phyloP scores from a whole-genome alignment of 1,284 basidiomycete species.

The Ceratobasidium papillatum region DNA sequence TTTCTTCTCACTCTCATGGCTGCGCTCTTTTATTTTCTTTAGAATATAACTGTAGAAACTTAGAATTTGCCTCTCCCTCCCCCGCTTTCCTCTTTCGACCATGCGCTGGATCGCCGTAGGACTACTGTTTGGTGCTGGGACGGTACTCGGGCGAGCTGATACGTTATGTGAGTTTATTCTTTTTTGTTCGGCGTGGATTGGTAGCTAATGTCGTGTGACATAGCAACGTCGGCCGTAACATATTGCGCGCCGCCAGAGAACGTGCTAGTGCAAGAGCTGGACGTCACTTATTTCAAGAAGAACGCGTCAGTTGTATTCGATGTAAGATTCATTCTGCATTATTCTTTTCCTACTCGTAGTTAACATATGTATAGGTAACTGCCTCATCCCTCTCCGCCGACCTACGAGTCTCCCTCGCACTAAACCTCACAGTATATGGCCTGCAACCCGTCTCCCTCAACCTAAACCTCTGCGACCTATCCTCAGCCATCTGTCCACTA shows the following conservation, averaged over 20 bases:
- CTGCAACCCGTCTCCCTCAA: slow-evolving; percentile 78
- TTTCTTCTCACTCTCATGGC: slow-evolving; percentile 18
- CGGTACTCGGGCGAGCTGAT: background rate
- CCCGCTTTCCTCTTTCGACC: background rate
- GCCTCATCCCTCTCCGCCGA: slow-evolving; percentile 60
- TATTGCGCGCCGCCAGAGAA: slow-evolving; percentile 85
- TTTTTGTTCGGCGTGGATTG: background rate
- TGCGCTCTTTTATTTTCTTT: background rate
- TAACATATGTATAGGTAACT: slow-evolving; percentile 49
- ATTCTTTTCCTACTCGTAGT: slow-evolving; percentile 54
- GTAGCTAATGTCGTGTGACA: background rate
- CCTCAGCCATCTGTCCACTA: slow-evolving; percentile 82
- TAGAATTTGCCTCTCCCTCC: background rate
- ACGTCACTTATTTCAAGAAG: slow-evolving; percentile 73
- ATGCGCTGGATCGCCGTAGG: slow-evolving; percentile 27
- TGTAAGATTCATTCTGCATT: slow-evolving; percentile 75
- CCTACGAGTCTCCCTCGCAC: slow-evolving; percentile 79
- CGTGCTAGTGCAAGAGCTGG: slow-evolving; percentile 82
- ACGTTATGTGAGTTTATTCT: slow-evolving; percentile 14
- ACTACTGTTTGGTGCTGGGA: slow-evolving; percentile 11
- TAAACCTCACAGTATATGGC: slow-evolving; percentile 85
- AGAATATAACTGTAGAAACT: slow-evolving; percentile 14
- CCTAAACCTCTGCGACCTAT: slow-evolving; percentile 68
- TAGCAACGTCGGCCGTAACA: slow-evolving; percentile 86
- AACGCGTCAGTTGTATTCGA: slow-evolving; percentile 80